phyloP scores from a whole-genome alignment of 176 grass and related monocot species.

The Miscanthus lutarioriparius region DNA sequence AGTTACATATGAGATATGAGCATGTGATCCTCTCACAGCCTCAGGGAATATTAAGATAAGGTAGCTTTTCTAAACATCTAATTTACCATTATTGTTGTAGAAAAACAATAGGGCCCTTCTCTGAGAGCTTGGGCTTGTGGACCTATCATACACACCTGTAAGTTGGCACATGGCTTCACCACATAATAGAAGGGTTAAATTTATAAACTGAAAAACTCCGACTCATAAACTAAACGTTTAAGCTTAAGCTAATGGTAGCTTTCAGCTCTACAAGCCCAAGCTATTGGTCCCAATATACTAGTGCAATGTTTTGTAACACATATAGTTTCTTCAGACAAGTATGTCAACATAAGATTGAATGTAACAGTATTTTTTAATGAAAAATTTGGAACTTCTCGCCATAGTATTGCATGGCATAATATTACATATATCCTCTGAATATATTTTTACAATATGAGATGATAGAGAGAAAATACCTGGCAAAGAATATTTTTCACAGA shows the following conservation, averaged over 20 bases:
- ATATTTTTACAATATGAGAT: neutral
- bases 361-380: neutral
- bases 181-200: neutral
- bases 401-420: neutral
- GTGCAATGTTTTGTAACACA: neutral
- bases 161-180: neutral
- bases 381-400: neutral
- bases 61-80: neutral
- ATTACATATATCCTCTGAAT: neutral
- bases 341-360: neutral
- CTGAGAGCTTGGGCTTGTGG: neutral
- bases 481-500: constrained; percentile 91
- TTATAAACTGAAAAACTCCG: neutral
- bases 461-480: constrained; percentile 56
- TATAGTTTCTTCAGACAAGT: neutral
- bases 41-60: too few relatives aligned
- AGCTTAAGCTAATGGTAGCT: constrained; percentile 18
- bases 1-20: neutral
- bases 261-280: neutral
- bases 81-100: neutral
- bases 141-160: neutral
- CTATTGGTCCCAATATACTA: constrained; percentile 4
- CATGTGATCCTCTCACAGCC: neutral
- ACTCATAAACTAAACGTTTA: neutral
- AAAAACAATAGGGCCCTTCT: neutral